phyloP scores from a whole-genome alignment of 345 rosid species.

The Camelina neglecta region DNA sequence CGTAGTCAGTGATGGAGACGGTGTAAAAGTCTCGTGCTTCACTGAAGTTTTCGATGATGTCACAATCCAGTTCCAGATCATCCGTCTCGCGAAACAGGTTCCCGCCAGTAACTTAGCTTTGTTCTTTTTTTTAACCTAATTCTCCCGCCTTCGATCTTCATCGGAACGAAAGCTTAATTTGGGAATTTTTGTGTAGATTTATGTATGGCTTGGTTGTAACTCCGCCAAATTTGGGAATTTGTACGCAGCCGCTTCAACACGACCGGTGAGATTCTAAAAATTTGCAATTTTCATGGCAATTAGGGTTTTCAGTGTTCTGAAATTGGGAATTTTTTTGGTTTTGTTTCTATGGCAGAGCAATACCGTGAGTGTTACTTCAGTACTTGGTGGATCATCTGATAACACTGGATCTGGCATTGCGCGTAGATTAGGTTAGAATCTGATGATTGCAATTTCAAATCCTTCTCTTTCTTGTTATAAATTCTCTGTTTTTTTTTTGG shows the following conservation, averaged over 20 bases:
- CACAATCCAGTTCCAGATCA: constrained; percentile 77
- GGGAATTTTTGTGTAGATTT: constrained; percentile 48
- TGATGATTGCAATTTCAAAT: neutral
- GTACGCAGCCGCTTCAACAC: constrained; percentile 86
- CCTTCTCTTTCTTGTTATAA: neutral
- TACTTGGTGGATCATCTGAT: constrained; percentile 86
- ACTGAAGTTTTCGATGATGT: constrained; percentile 66
- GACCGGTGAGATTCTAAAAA: constrained; percentile 53
- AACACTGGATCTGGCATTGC: constrained; percentile 91
- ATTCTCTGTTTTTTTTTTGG: neutral
- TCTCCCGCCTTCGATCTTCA: constrained; percentile 17
- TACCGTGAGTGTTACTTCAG: constrained; percentile 68
- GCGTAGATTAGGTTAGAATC: constrained; percentile 68
- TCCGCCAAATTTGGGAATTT: constrained; percentile 72
- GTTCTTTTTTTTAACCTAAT: neutral
- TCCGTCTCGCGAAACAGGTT: constrained; percentile 75
- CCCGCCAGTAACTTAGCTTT: constrained; percentile 3
- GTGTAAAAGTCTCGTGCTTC: constrained; percentile 62
- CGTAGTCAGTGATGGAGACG: neutral
- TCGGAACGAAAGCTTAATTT: constrained; percentile 2
- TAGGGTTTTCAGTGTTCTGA: constrained; percentile 10
- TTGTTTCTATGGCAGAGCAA: constrained; percentile 51
- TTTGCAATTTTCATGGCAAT: neutral
- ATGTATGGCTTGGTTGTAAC: constrained; percentile 83
- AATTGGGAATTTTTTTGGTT: neutral